phyloP scores from a whole-genome alignment of 257 asterid genomes.

The Solanum dulcamara region DNA sequence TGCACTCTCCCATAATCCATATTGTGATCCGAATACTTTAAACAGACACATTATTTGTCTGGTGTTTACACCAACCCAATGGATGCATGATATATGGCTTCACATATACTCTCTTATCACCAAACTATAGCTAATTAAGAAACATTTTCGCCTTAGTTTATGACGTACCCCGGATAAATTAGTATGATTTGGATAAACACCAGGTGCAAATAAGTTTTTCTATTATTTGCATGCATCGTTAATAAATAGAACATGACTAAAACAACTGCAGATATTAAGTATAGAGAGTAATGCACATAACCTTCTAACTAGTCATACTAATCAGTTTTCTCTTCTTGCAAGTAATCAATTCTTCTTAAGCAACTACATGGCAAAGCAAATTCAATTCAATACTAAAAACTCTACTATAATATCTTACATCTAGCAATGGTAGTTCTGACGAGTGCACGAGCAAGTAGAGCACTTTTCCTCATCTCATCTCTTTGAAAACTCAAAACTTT shows the following conservation, averaged over 20 bases:
- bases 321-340: neutral
- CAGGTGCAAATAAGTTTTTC: neutral
- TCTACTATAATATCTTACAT: conserved; percentile 35
- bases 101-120: neutral
- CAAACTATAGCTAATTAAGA: neutral
- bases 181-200: neutral
- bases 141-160: neutral
- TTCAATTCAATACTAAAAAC: neutral
- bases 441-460: conserved; percentile 63
- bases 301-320: neutral
- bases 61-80: neutral
- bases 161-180: neutral
- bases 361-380: neutral
- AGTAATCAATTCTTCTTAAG: neutral
- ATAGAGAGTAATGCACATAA: neutral
- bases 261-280: neutral
- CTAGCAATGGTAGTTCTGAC: conserved; percentile 80
- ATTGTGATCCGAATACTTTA: neutral
- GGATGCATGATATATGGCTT: neutral
- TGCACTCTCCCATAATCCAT: neutral
- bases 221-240: neutral
- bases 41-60: neutral
- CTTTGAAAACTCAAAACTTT: conserved; percentile 33
- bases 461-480: conserved; percentile 54
- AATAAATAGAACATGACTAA: neutral